phyloP scores from a whole-genome alignment of 2,329 filamentous ascomycete species.

The Fusarium sp. region DNA sequence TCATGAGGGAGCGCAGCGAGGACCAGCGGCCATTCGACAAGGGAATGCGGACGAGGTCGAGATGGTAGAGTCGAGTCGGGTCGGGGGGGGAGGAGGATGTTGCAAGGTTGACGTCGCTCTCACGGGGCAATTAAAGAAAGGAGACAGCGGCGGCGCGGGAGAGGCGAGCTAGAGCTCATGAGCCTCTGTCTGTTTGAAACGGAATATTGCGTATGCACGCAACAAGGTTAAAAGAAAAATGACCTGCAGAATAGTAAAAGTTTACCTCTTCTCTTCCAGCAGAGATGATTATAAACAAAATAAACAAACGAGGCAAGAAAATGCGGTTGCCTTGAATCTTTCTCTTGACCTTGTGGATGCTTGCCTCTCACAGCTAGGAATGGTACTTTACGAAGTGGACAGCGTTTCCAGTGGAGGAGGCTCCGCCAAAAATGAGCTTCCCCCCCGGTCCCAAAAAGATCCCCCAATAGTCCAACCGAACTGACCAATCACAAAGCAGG shows the following conservation, averaged over 20 bases:
- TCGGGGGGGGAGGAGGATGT: constrained; percentile 12
- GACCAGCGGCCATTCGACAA: constrained; percentile 58
- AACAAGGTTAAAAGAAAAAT: neutral
- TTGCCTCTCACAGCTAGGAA: constrained; percentile 17
- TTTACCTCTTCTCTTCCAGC: neutral
- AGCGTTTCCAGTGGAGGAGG: constrained; percentile 35
- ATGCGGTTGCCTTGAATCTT: constrained; percentile 16
- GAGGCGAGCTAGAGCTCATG: constrained; percentile 24
- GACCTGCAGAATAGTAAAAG: neutral
- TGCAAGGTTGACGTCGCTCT: constrained; percentile 29
- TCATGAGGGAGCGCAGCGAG: constrained; percentile 72
- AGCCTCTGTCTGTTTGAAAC: constrained; percentile 5
- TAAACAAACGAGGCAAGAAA: constrained; percentile 3
- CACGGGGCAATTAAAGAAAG: constrained; percentile 36
- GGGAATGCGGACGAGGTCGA: constrained; percentile 12
- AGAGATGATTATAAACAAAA: neutral
- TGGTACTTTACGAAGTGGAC: constrained; percentile 33
- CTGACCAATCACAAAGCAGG: neutral
- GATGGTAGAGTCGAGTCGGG: neutral
- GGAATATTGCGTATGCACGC: neutral
- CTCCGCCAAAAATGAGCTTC: constrained; percentile 31
- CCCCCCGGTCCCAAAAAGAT: constrained; percentile 7
- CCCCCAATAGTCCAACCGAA: constrained; percentile 2
- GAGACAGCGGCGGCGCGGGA: constrained; percentile 24
- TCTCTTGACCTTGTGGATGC: constrained; percentile 3